Conservation (phyloP, 768 basidiomycete species). For the Serendipita sp. region DNA sequence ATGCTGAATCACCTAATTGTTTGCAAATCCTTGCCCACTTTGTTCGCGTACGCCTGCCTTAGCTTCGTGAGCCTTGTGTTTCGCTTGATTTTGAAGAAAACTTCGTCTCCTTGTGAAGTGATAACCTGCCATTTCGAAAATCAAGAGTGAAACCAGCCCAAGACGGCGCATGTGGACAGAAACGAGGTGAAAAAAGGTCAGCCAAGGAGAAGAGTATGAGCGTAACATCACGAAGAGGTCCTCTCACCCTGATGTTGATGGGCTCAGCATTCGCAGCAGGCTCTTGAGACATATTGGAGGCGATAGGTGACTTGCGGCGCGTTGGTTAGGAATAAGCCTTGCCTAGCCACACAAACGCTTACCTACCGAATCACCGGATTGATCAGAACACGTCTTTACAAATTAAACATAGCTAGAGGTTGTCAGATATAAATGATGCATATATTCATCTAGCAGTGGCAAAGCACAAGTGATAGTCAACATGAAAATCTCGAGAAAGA, state of each 20-base stretch:
- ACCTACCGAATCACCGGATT: no score
- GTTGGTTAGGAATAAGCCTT: background rate
- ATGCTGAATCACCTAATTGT: slow-evolving; percentile 60
- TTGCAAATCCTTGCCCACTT: slow-evolving; percentile 76
- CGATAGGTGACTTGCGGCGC: background rate
- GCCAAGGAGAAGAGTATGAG: slow-evolving; percentile 1
- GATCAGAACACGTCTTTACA: no score
- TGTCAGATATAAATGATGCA: no score
- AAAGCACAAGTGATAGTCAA: no score
- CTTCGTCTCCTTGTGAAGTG: slow-evolving; percentile 63
- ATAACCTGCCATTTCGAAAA: slow-evolving; percentile 38
- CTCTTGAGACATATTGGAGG: slow-evolving; percentile 18
- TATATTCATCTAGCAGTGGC: no score
- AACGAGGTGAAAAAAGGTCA: slow-evolving; percentile 4
- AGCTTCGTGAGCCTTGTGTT: slow-evolving; percentile 85
- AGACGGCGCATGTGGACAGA: background rate
- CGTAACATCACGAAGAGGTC: background rate
- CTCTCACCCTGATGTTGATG: slow-evolving; percentile 63
- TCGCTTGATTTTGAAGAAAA: slow-evolving; percentile 95
- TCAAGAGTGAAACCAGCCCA: background rate
- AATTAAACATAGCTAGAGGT: no score
- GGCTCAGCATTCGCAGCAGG: slow-evolving; percentile 40
- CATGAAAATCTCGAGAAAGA: no score
- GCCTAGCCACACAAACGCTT: no score
- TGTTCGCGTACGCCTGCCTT: slow-evolving; percentile 79